Evolutionary conservation across 345 rosid species (phyloP).

Genomic region (Dipteronia dyeriana): DNA sequence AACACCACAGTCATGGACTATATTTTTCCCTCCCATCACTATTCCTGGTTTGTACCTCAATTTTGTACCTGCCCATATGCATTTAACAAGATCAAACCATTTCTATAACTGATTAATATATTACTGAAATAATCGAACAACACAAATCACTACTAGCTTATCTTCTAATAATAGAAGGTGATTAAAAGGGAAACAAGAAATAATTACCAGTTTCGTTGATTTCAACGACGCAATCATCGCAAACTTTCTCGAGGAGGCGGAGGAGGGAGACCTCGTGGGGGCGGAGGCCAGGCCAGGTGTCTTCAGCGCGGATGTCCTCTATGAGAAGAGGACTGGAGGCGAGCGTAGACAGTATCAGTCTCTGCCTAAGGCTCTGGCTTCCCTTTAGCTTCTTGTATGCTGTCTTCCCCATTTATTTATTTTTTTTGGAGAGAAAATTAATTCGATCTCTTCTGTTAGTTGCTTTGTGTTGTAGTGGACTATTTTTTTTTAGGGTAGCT

Average conservation of each 20-base stretch:
- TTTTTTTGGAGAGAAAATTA: background rate
- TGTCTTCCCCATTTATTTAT: constrained; percentile 53
- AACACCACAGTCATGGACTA: constrained; percentile 70
- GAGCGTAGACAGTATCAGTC: constrained; percentile 72
- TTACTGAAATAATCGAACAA: background rate
- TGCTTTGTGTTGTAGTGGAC: background rate
- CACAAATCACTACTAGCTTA: too few relatives aligned
- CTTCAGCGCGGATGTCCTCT: constrained; percentile 70
- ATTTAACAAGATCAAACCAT: background rate
- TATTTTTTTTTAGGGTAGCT: background rate
- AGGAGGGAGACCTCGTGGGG: constrained; percentile 79
- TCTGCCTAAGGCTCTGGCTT: constrained; percentile 70
- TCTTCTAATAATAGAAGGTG: too few relatives aligned
- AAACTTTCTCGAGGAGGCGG: constrained; percentile 68
- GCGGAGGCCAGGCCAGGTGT: constrained; percentile 72
- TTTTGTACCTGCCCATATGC: constrained; percentile 51
- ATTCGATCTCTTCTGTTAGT: background rate
- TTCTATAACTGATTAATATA: background rate
- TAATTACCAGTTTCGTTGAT: constrained; percentile 76
- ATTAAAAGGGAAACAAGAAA: background rate
- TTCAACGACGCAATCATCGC: constrained; percentile 67
- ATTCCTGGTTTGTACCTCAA: constrained; percentile 82
- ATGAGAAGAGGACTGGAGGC: constrained; percentile 58
- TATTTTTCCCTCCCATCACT: constrained; percentile 74
- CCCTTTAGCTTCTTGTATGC: constrained; percentile 69